Evolutionary conservation across 805 yeast genomes (phyloP), one percentile per base, ranked within the genome.

Genomic region (Lipomyces orientalis): DNA sequence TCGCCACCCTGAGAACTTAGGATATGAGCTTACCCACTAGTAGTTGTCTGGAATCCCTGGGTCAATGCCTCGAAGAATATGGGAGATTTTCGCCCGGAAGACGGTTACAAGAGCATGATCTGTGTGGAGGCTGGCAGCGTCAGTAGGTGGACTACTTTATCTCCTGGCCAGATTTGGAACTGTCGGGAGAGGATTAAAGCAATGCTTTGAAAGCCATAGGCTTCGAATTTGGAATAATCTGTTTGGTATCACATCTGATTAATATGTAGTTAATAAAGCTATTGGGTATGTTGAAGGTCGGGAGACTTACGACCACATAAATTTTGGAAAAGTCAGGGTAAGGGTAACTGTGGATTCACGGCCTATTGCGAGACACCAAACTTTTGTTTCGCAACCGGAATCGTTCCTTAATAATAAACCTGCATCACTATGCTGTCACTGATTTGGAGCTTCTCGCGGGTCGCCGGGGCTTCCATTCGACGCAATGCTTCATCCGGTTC

Each of bases 11-110:
- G 22, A 43, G 22, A 43, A 25, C n/a, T 43, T 43, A 43, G 22
- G 49, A 43, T 43, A 43, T 43, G 43, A n/a, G 25, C 49, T 43
- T 43, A 43, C 22, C 88, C 86, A 71, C 81, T 85, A 4, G 54
- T 49, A 70, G 98, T 95, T 60, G 98, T 95, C 64, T 95, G 99
- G 99, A 95, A 95, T 79, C 99, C 99, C 49, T 95, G 98, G 99
- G 82, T 86, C 72, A 84, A 89, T 65, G 91, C 90, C 78, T 86
- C 95, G n/a, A 82, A 80, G 31, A 88, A 89, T 1, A 91, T 95
- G 94, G 88, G 82, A 54, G 99, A 95, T 80, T 95, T 94, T 75
- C 85, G 83, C 73, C 99, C 98, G 61, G 91, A 90, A 77, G 78
- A 80, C 63, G 98, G 97, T 5, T 95, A 83, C 81, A 84, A 87